Conservation (phyloP, 1,284 basidiomycete species). For the Irpex lacteus region DNA sequence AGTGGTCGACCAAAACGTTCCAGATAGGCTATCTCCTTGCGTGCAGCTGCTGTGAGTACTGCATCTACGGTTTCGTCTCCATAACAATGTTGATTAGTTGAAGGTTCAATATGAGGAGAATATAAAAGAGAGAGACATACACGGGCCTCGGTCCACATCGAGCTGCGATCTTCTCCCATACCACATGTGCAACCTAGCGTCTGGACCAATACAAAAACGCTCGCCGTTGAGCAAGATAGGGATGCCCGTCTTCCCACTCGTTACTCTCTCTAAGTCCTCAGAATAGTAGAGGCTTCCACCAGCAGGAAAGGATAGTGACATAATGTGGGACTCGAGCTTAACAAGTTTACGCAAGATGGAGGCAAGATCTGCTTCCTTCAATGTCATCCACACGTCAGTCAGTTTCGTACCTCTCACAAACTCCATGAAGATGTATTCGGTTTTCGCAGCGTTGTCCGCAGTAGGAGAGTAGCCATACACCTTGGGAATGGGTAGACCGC, state of each 20-base stretch:
- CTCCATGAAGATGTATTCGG: slow-evolving; percentile 55
- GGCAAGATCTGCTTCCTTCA: slow-evolving; percentile 39
- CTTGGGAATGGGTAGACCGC: slow-evolving; percentile 41
- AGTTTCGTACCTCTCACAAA: slow-evolving; percentile 42
- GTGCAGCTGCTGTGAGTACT: slow-evolving; percentile 40
- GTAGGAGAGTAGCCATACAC: slow-evolving; percentile 49
- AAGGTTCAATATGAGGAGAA: slow-evolving; percentile 20
- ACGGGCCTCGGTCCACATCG: slow-evolving; percentile 46
- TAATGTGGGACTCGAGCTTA: slow-evolving; percentile 46
- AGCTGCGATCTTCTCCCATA: slow-evolving; percentile 46
- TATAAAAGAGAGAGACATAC: slow-evolving; percentile 31
- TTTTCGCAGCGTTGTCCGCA: slow-evolving; percentile 46
- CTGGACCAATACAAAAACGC: slow-evolving; percentile 49
- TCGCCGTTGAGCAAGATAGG: slow-evolving; percentile 27
- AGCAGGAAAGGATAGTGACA: slow-evolving; percentile 49
- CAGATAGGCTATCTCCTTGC: slow-evolving; percentile 44
- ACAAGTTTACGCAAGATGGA: slow-evolving; percentile 43
- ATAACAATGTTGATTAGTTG: slow-evolving; percentile 17
- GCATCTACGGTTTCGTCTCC: slow-evolving; percentile 44
- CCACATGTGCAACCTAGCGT: slow-evolving; percentile 42
- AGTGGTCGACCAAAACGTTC: slow-evolving; percentile 47
- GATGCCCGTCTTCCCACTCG: slow-evolving; percentile 28
- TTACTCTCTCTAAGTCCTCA: slow-evolving; percentile 38
- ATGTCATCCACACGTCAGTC: slow-evolving; percentile 41
- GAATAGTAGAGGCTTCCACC: slow-evolving; percentile 47